Evolutionary conservation across 805 yeast species (phyloP).

Genomic region (Metschnikowia orientalis): DNA sequence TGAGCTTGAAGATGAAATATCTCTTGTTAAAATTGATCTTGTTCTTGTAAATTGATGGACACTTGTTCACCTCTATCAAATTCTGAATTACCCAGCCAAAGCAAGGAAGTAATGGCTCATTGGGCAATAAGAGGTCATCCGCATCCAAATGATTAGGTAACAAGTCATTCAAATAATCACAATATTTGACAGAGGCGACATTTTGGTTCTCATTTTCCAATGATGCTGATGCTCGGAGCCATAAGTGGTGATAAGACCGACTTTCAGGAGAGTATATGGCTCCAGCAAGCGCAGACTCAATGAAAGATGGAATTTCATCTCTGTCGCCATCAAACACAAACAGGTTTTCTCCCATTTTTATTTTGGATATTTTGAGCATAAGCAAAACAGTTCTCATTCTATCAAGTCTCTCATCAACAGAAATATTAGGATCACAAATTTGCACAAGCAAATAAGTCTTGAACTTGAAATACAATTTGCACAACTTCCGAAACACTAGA

Average conservation of each 20-base stretch:
- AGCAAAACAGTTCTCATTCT: conserved; percentile 66
- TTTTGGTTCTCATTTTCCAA: conserved; percentile 17
- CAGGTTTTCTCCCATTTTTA: conserved; percentile 57
- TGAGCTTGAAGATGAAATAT: conserved; percentile 35
- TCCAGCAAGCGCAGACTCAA: conserved; percentile 73
- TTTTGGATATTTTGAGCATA: conserved; percentile 58
- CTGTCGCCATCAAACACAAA: conserved; percentile 37
- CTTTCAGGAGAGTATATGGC: conserved; percentile 80
- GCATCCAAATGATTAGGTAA: conserved; percentile 27
- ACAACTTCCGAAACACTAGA: conserved; percentile 57
- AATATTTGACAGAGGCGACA: conserved; percentile 7
- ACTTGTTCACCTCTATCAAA: conserved; percentile 54
- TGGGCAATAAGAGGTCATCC: conserved; percentile 28
- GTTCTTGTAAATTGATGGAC: conserved; percentile 70
- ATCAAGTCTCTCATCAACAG: conserved; percentile 55
- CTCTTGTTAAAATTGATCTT: conserved; percentile 81
- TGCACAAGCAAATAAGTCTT: conserved; percentile 61
- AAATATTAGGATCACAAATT: conserved; percentile 57
- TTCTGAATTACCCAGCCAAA: conserved; percentile 89
- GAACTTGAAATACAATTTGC: conserved; percentile 64
- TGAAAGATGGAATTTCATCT: conserved; percentile 63
- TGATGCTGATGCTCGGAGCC: conserved; percentile 56
- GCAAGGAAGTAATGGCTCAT: conserved; percentile 67
- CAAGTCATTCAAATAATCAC: conserved; percentile 28
- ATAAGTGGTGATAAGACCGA: conserved; percentile 59